A percentile compares a stretch with the other conserved stretches of the same genome.
Evolutionary conservation across 441 rosid species (phyloP).

Genomic region (Daphne laureola): DNA sequence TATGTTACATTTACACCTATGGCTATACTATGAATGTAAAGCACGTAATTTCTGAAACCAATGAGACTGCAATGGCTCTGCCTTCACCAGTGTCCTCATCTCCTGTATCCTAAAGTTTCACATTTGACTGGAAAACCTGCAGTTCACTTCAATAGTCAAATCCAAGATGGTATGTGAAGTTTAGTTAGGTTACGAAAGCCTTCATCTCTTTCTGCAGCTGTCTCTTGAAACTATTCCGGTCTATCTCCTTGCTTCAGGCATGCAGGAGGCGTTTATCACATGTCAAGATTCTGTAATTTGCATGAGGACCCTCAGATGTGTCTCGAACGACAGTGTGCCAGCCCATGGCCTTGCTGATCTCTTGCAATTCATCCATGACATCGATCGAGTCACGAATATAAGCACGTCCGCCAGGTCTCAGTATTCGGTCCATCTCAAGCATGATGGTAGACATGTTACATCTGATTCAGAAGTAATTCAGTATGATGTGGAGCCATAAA

Average conservation of each 20-base stretch:
- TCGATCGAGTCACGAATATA: conserved; percentile 76
- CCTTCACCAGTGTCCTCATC: background rate
- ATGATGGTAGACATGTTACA: conserved; percentile 81
- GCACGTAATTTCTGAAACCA: conserved; percentile 35
- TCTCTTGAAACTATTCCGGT: background rate
- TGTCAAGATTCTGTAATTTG: conserved; percentile 75
- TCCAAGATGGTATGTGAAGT: too few species aligned
- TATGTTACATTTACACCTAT: too few species aligned
- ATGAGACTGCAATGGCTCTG: too few species aligned
- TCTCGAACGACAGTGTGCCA: conserved; percentile 66
- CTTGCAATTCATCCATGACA: conserved; percentile 83
- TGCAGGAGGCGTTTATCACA: conserved; percentile 67
- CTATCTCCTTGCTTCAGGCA: conserved; percentile 23
- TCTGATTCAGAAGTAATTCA: conserved; percentile 27
- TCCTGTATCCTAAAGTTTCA: too few species aligned
- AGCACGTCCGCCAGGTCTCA: conserved; percentile 91
- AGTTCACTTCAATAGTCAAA: too few species aligned
- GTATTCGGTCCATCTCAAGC: conserved; percentile 99
- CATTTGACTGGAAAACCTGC: background rate
- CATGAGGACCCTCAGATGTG: conserved; percentile 95
- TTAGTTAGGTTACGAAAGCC: too few species aligned
- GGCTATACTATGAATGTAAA: conserved; percentile 33
- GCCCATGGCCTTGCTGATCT: conserved; percentile 69
- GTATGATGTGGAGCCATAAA: background rate
- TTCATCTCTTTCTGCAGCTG: too few species aligned